phyloP scores from a whole-genome alignment of 345 rosid species.

The Theobroma cacao region DNA sequence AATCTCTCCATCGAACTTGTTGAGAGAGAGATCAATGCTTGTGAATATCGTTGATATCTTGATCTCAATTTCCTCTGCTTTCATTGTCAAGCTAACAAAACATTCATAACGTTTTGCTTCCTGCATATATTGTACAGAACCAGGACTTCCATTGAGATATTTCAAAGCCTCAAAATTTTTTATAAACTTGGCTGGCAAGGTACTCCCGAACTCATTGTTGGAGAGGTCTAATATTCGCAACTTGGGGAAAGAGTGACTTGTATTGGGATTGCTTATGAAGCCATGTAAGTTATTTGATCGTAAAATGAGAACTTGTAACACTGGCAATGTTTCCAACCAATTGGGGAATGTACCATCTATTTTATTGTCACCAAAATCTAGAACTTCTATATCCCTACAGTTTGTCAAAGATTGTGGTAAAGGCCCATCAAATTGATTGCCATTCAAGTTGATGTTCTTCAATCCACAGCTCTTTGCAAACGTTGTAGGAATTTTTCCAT shows the following conservation, averaged over 20 bases:
- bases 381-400: constrained; percentile 21
- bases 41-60: too few species aligned
- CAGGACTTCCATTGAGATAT: neutral
- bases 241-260: neutral
- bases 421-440: constrained; percentile 20
- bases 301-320: constrained; percentile 21
- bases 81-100: too few species aligned
- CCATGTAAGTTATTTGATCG: constrained; percentile 29
- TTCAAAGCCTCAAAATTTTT: neutral
- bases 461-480: neutral
- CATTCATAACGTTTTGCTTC: neutral
- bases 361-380: constrained; percentile 29
- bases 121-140: too few species aligned
- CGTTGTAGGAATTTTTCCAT: neutral
- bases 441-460: constrained; percentile 17
- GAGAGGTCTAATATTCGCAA: constrained; percentile 29
- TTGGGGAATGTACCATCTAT: constrained; percentile 21
- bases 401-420: constrained; percentile 19
- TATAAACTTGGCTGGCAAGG: neutral
- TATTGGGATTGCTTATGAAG: neutral
- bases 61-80: too few species aligned
- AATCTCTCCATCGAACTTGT: neutral
- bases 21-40: neutral
- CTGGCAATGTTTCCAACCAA: constrained; percentile 25
- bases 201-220: constrained; percentile 26